Evolutionary conservation across 2,329 filamentous ascomycete species (phyloP).

Genomic region (Penicillium sp.): DNA sequence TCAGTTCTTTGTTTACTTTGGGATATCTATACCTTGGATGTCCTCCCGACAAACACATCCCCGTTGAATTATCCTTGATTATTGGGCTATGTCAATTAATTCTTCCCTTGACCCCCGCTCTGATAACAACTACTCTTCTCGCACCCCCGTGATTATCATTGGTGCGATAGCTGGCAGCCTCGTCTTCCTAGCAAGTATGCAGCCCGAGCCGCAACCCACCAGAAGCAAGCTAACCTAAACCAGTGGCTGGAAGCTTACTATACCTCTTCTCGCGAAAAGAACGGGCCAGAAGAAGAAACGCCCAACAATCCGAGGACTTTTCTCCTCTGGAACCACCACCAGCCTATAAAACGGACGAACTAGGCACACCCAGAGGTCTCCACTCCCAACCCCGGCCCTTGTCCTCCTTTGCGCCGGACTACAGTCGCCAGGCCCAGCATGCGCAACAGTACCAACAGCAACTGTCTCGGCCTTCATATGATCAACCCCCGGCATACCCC

Average conservation of each 20-base stretch:
- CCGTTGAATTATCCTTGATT: not conserved
- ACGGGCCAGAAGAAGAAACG: slow-evolving; percentile 22
- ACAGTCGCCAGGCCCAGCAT: slow-evolving; percentile 16
- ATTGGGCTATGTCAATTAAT: slow-evolving; percentile 5
- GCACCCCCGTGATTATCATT: slow-evolving; percentile 4
- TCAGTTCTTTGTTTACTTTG: not conserved
- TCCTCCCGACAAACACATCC: not conserved
- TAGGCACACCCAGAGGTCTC: slow-evolving; percentile 9
- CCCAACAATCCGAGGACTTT: slow-evolving; percentile 6
- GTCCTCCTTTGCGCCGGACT: slow-evolving; percentile 26
- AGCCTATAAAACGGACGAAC: slow-evolving; percentile 17
- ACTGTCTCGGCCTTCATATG: slow-evolving; percentile 18
- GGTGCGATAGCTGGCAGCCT: slow-evolving; percentile 6
- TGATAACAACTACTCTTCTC: not conserved
- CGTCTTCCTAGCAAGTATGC: slow-evolving; percentile 10
- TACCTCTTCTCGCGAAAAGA: slow-evolving; percentile 26
- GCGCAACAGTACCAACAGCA: slow-evolving; percentile 9
- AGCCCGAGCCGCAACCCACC: slow-evolving; percentile 7
- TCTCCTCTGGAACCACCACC: slow-evolving; percentile 14
- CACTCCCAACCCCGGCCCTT: slow-evolving; percentile 24
- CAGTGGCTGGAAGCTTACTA: slow-evolving; percentile 21
- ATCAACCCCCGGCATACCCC: slow-evolving; percentile 31
- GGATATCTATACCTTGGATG: not conserved
- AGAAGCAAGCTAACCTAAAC: slow-evolving; percentile 6
- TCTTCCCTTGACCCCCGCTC: not conserved